Evolutionary conservation across 202 grass and related monocot species (phyloP), one percentile per base, ranked within the genome.

Genomic region (Schoenoplectus triqueter): DNA sequence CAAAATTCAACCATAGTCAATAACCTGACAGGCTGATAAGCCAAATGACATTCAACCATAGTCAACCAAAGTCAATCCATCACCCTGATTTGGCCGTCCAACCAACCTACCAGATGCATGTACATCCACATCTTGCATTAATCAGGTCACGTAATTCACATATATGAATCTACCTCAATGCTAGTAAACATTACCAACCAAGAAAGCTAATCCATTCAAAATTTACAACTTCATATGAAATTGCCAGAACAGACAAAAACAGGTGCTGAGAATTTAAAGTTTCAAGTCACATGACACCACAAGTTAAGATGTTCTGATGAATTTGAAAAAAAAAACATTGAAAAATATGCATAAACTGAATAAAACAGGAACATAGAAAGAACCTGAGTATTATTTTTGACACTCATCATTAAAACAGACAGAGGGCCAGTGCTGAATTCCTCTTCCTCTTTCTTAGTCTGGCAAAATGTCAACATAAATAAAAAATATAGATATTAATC

Each of bases 351-450:
- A 59, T 5, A 31, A 60, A 60, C 4, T n/a, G 15, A 78, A 78
- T 60, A 8, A 10, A 60, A 61, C 57, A 79, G 52, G 22, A 61
- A 61, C 39, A n/a, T 5, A 79, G 20, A 66, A 68, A 57, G 20
- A 81, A 95, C 95, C 91, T 98, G 92, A 1, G 95, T 98, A 17
- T 95, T 98, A 73, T 98, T 98, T 84, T 95, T 95, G 39, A 98
- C 95, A 81, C 95, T 98, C 87, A 98, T 85, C 89, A 98, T 93
- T 19, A 98, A 88, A 88, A 98, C 91, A 7, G 95, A 98, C 1
- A 98, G 89, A 79, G 95, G 95, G 0, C 92, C 95, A 0, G 92
- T 98, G 86, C 89, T 97, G 89, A 97, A 97, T 78, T 97, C 95
- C 88, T 97, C 95, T 80, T 97, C 95, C 74, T 95, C 95, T 86